Evolutionary conservation across 2,329 filamentous ascomycete genomes (phyloP).

Genomic region (Phyllosticta citrichinensis): DNA sequence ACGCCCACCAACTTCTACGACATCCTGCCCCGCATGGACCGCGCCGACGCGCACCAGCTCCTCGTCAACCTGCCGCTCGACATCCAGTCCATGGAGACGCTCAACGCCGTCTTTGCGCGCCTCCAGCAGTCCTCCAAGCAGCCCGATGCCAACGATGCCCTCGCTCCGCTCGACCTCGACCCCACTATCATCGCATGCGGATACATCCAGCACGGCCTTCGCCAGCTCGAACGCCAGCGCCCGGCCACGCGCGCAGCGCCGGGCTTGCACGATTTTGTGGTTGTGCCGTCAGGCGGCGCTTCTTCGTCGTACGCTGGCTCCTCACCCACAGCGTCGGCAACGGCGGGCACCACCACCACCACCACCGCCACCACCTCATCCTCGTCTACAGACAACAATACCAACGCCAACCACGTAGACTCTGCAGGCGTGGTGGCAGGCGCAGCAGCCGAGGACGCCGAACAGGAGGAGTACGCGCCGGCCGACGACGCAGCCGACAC

Average conservation of each 20-base stretch:
- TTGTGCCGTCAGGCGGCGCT: neutral
- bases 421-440: neutral
- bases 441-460: neutral
- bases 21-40: neutral
- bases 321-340: no score
- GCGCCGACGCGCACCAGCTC: conserved; percentile 15
- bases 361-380: neutral
- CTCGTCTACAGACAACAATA: neutral
- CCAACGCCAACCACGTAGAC: neutral
- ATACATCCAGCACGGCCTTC: conserved; percentile 30
- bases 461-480: conserved; percentile 6
- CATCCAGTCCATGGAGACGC: conserved; percentile 27
- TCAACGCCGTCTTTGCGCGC: conserved; percentile 25
- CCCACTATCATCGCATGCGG: conserved; percentile 21
- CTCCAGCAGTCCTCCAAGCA: neutral
- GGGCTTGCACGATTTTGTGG: neutral
- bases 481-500: conserved; percentile 25
- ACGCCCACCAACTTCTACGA: neutral
- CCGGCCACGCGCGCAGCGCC: neutral
- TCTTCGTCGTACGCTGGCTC: no score
- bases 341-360: neutral
- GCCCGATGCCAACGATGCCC: conserved; percentile 17
- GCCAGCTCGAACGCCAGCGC: conserved; percentile 20
- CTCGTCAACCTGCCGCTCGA: conserved; percentile 27
- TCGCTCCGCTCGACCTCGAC: conserved; percentile 20